These are phyloP conservation scores for Diatrype stigma DNA, from an alignment of 2,329 filamentous ascomycete genomes.

Conservation along the genomic window DNA sequence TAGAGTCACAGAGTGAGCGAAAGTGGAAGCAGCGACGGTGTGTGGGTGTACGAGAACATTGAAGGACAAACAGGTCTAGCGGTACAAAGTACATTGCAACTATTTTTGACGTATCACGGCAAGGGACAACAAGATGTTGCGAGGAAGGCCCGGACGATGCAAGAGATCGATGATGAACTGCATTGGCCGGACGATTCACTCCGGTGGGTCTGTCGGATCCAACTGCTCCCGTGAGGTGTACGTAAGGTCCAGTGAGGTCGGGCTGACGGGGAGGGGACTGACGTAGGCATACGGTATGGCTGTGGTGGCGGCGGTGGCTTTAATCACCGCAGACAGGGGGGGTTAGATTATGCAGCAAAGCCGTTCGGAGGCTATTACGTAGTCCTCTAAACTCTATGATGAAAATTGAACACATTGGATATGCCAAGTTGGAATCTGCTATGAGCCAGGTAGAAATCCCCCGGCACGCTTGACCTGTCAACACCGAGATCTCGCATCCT, in stretches of 20 bases:
- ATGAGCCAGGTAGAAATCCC: no score
- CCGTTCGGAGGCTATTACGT: neutral
- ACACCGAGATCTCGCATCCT: neutral
- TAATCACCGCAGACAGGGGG: neutral
- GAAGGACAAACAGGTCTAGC: no score
- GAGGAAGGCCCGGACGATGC: neutral
- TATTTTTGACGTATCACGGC: no score
- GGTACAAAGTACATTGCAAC: no score
- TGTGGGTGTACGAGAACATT: no score
- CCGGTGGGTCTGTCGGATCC: neutral
- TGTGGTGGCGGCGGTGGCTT: neutral
- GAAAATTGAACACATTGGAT: no score
- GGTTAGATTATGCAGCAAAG: neutral
- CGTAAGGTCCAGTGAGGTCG: no score
- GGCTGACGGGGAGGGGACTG: neutral
- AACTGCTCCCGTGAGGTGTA: neutral
- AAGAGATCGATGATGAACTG: neutral
- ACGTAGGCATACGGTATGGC: neutral
- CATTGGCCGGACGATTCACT: neutral
- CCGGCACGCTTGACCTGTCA: no score
- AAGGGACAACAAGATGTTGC: no score
- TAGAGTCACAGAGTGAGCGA: constrained; percentile 7
- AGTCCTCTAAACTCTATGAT: neutral
- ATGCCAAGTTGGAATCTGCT: no score
- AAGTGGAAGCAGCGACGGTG: constrained; percentile 6